Evolutionary conservation across 2,329 filamentous ascomycete genomes (phyloP).

Genomic region (Aspergillus aculeatinus): DNA sequence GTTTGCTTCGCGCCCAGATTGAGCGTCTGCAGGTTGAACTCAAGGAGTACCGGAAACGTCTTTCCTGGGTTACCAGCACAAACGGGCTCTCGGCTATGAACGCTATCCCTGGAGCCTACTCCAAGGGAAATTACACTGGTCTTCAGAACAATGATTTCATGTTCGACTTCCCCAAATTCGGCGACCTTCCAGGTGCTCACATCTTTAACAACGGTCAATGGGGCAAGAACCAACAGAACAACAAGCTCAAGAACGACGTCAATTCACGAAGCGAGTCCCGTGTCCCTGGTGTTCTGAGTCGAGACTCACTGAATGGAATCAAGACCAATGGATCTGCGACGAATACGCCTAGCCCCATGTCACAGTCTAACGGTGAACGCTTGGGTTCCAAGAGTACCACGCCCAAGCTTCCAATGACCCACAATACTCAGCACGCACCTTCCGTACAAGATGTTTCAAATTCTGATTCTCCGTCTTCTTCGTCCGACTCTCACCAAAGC

Average conservation of each 20-base stretch:
- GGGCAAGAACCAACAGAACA: slow-evolving; percentile 29
- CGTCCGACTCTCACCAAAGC: slow-evolving; percentile 48
- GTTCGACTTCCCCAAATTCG: slow-evolving; percentile 96
- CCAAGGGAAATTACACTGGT: slow-evolving; percentile 51
- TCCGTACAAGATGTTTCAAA: slow-evolving; percentile 36
- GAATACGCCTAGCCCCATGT: slow-evolving; percentile 3
- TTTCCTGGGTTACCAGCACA: slow-evolving; percentile 61
- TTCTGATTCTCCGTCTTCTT: slow-evolving; percentile 50
- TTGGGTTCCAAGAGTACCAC: slow-evolving; percentile 11
- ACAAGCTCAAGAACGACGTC: slow-evolving; percentile 35
- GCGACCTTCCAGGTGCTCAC: slow-evolving; percentile 62
- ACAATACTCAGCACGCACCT: slow-evolving; percentile 22
- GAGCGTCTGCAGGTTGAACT: slow-evolving; percentile 83
- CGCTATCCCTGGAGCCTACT: slow-evolving; percentile 47
- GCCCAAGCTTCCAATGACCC: slow-evolving; percentile 16
- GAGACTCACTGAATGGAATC: slow-evolving; percentile 22
- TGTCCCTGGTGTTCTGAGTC: slow-evolving; percentile 33
- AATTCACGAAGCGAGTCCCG: slow-evolving; percentile 18
- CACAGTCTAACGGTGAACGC: slow-evolving; percentile 16
- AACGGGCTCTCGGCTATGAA: slow-evolving; percentile 49
- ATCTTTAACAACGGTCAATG: slow-evolving; percentile 52
- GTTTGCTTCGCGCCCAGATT: slow-evolving; percentile 77
- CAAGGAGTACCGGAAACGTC: slow-evolving; percentile 83
- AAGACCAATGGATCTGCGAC: slow-evolving; percentile 6
- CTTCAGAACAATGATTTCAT: slow-evolving; percentile 78